Evolutionary conservation across 148 eudicot species (phyloP).

Genomic region (Rhododendron ovatum): DNA sequence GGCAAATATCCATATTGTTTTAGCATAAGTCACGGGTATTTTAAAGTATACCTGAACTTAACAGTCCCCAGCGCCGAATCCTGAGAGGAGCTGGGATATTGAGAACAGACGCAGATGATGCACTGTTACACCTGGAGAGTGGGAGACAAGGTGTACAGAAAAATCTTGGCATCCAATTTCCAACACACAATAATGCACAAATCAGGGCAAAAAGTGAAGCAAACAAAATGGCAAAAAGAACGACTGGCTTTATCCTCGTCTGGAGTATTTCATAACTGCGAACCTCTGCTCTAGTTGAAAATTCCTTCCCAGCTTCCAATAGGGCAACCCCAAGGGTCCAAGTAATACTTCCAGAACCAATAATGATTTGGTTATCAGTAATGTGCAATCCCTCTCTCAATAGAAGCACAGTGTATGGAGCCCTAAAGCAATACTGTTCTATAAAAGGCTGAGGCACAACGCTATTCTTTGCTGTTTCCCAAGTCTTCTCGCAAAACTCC

Average conservation of each 20-base stretch:
- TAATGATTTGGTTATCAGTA: conserved; percentile 54
- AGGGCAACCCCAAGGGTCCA: conserved; percentile 99
- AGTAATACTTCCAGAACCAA: conserved; percentile 95
- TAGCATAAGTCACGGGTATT: not conserved
- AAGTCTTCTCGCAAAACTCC: conserved; percentile 65
- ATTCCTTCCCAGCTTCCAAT: conserved; percentile 86
- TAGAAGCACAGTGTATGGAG: conserved; percentile 76
- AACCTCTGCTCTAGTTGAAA: conserved; percentile 44
- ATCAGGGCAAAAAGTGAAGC: conserved; percentile 47
- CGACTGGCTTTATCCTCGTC: conserved; percentile 61
- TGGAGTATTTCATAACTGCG: conserved; percentile 48
- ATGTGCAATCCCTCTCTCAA: conserved; percentile 93
- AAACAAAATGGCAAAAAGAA: conserved; percentile 58
- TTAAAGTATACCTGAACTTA: conserved; percentile 54
- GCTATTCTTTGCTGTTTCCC: conserved; percentile 80
- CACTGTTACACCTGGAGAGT: conserved; percentile 57
- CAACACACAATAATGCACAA: conserved; percentile 58
- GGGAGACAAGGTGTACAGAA: conserved; percentile 58
- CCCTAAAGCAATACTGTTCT: conserved; percentile 96
- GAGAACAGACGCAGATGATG: conserved; percentile 50
- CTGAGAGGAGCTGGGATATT: conserved; percentile 63
- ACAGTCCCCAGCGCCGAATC: conserved; percentile 67
- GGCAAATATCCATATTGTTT: not conserved
- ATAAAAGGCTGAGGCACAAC: conserved; percentile 93
- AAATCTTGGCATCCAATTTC: conserved; percentile 55